A percentile compares a stretch with the other conserved stretches of the same genome.
These are phyloP conservation scores for Gnomoniopsis sp. DNA, from an alignment of 2,329 filamentous ascomycete species.

Conservation along the genomic window DNA sequence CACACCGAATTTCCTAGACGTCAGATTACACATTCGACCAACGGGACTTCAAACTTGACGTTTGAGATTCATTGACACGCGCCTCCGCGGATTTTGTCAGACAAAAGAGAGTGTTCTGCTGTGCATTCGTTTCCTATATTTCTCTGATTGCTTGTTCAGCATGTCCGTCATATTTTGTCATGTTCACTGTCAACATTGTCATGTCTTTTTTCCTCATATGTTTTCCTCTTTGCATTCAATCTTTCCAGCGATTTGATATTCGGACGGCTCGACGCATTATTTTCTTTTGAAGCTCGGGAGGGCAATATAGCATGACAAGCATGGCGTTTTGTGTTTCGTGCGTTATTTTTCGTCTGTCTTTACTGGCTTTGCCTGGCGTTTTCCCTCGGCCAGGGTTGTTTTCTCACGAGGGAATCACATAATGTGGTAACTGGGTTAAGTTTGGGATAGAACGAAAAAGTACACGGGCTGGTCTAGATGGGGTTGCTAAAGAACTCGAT, in stretches of 20 bases:
- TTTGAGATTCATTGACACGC: background rate
- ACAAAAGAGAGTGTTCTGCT: constrained; percentile 9
- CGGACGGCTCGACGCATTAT: background rate
- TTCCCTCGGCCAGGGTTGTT: background rate
- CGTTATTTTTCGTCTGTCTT: background rate
- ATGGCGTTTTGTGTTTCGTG: constrained; percentile 11
- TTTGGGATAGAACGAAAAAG: background rate
- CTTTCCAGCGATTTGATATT: background rate
- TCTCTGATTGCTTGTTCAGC: background rate
- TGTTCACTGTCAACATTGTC: background rate
- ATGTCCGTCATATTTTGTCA: background rate
- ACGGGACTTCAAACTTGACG: background rate
- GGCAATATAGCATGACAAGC: constrained; percentile 10
- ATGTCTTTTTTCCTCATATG: background rate
- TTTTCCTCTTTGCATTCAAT: background rate
- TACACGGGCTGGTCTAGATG: background rate
- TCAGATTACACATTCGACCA: background rate
- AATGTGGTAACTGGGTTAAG: background rate
- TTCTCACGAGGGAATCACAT: background rate
- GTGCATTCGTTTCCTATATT: background rate
- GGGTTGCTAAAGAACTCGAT: background rate
- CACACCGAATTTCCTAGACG: background rate
- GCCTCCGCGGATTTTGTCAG: background rate
- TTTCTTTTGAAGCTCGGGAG: background rate
- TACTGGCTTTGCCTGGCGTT: background rate